Conservation (phyloP, 176 grass and related monocot species). For the Oryza glaberrima region DNA sequence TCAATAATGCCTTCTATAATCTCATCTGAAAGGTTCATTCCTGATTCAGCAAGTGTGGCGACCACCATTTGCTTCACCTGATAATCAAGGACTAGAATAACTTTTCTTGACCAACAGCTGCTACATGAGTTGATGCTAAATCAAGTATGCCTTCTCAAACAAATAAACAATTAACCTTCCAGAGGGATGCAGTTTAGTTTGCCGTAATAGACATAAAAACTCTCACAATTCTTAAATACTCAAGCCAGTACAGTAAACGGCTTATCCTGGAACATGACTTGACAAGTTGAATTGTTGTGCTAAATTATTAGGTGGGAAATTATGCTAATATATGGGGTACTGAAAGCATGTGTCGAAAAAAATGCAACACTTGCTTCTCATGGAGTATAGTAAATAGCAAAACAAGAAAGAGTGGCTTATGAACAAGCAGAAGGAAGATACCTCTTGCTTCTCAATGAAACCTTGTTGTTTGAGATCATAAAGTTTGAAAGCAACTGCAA, state of each 20-base stretch:
- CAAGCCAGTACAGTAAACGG: background rate
- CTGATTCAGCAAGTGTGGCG: conserved; percentile 72
- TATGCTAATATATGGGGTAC: conserved; percentile 2
- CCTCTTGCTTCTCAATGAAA: conserved; percentile 96
- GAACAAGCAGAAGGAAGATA: conserved; percentile 43
- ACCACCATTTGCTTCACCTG: conserved; percentile 90
- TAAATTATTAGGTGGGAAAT: conserved; percentile 12
- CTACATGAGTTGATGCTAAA: conserved; percentile 11
- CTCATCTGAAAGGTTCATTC: conserved; percentile 77
- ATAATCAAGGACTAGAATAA: conserved; percentile 36
- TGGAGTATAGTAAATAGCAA: conserved; percentile 10
- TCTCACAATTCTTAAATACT: background rate
- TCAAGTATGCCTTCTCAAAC: conserved; percentile 27
- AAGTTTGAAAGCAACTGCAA: conserved; percentile 91
- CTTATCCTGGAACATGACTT: conserved; percentile 18
- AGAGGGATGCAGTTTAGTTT: conserved; percentile 13
- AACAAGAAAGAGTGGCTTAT: conserved; percentile 23
- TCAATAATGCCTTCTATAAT: conserved; percentile 74
- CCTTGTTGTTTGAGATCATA: conserved; percentile 99
- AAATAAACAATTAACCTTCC: conserved; percentile 30
- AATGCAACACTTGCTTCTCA: conserved; percentile 7
- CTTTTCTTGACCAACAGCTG: conserved; percentile 13
- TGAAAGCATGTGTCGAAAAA: conserved; percentile 11
- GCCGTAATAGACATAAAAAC: background rate
- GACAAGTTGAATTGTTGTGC: background rate